Percentiles rank a stretch among this genome's conserved stretches.
Evolutionary conservation across 129 eudicot genomes (phyloP).

Genomic region (Dittrichia graveolens): DNA sequence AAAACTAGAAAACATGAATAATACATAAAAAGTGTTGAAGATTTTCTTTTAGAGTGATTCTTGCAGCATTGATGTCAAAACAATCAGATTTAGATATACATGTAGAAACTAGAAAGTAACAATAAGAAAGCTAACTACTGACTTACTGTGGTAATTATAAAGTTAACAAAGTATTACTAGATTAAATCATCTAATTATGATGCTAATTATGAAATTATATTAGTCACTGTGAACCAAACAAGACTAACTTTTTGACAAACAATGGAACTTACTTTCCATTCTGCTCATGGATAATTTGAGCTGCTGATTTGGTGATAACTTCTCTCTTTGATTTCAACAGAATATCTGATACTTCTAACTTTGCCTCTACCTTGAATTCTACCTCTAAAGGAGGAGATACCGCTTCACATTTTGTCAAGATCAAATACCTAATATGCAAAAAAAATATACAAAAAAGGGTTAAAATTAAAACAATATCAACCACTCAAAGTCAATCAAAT

Average conservation of each 20-base stretch:
- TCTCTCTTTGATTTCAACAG: constrained; percentile 62
- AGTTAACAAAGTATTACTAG: too few species aligned
- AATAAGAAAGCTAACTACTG: too few species aligned
- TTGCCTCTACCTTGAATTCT: constrained; percentile 51
- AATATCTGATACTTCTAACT: constrained; percentile 43
- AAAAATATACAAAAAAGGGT: constrained; percentile 6
- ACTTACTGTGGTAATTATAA: too few species aligned
- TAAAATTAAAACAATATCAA: not conserved
- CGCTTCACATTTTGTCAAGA: constrained; percentile 78
- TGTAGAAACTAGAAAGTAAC: too few species aligned
- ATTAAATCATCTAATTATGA: not conserved
- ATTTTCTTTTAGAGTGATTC: not conserved
- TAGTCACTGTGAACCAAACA: not conserved
- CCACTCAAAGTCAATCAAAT: not conserved
- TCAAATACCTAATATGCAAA: constrained; percentile 59
- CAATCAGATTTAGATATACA: not conserved
- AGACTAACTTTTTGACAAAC: not conserved
- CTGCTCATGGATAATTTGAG: constrained; percentile 87
- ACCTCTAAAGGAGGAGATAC: constrained; percentile 81
- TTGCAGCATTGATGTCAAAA: not conserved
- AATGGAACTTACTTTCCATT: constrained; percentile 63
- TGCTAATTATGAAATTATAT: too few species aligned
- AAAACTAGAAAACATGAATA: not conserved
- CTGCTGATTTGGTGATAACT: constrained; percentile 74
- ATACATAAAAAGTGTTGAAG: not conserved